Conservation (phyloP, 164 flowering plant genomes). For the Vitis rupestris region DNA sequence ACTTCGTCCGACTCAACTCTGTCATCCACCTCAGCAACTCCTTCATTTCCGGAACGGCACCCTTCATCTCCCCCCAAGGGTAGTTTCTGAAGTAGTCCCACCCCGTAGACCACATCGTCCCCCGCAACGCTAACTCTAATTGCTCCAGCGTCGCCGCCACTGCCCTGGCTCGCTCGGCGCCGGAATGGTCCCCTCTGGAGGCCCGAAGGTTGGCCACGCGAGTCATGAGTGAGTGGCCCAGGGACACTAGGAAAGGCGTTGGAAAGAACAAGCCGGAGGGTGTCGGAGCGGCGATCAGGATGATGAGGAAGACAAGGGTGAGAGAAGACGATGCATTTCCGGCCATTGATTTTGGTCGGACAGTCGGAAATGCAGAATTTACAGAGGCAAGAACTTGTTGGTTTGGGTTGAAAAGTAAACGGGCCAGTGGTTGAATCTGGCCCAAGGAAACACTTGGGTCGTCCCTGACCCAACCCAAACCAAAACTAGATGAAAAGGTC, state of each 20-base stretch:
- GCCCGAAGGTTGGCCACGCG: constrained; percentile 64
- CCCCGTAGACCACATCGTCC: constrained; percentile 34
- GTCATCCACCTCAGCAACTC: constrained; percentile 36
- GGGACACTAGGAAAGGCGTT: constrained; percentile 36
- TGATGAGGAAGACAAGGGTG: constrained; percentile 31
- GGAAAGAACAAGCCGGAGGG: constrained; percentile 20
- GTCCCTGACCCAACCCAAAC: too few relatives aligned
- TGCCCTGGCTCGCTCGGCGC: constrained; percentile 41
- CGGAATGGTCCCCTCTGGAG: constrained; percentile 50
- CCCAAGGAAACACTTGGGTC: too few relatives aligned
- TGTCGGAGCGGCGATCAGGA: constrained; percentile 10
- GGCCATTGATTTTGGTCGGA: constrained; percentile 10
- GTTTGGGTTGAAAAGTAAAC: too few relatives aligned
- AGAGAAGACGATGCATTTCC: neutral
- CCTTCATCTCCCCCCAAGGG: constrained; percentile 50
- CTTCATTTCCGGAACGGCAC: constrained; percentile 40
- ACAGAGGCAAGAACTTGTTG: too few relatives aligned
- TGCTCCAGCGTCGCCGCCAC: constrained; percentile 46
- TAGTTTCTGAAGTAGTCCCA: constrained; percentile 61
- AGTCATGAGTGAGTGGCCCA: constrained; percentile 51
- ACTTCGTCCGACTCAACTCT: constrained; percentile 44
- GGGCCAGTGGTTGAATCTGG: too few relatives aligned
- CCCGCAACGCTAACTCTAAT: constrained; percentile 35
- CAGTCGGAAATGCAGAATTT: neutral
- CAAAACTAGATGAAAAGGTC: too few relatives aligned